phyloP scores from a whole-genome alignment of 441 rosid genomes.

The Populus hybrid region DNA sequence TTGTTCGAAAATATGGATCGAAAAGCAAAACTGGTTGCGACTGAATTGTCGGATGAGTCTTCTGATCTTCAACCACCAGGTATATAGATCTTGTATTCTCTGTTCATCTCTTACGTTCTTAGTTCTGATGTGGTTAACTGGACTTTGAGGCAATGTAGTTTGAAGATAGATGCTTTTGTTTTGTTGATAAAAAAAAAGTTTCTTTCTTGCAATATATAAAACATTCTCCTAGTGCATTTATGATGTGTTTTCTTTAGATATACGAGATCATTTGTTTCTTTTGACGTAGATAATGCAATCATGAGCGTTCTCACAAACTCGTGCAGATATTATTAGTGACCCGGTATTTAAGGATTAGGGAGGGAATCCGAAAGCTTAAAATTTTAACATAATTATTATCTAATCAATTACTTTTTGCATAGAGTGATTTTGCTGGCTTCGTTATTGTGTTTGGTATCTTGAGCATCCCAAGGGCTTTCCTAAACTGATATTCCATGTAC shows the following conservation, averaged over 20 bases:
- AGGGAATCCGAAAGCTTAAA: too few species aligned
- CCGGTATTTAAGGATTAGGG: background rate
- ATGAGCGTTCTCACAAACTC: background rate
- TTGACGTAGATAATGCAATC: too few species aligned
- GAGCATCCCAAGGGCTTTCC: background rate
- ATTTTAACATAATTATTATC: too few species aligned
- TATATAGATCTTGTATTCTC: conserved; percentile 26
- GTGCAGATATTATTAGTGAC: background rate
- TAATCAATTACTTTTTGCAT: background rate
- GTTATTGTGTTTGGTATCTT: background rate
- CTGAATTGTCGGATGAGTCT: conserved; percentile 83
- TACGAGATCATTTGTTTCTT: background rate
- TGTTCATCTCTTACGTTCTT: background rate
- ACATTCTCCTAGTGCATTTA: background rate
- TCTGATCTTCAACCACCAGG: conserved; percentile 56
- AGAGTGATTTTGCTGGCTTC: background rate
- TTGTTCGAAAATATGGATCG: conserved; percentile 96
- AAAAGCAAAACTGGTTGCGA: conserved; percentile 91
- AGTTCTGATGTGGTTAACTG: background rate
- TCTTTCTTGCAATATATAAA: background rate
- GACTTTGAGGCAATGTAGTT: background rate
- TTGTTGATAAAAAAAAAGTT: background rate
- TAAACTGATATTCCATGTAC: background rate
- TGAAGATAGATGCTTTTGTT: conserved; percentile 8
- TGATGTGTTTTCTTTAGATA: background rate